Base-by-base conservation (phyloP, 805 yeast species). In the Suhomyces emberorum region DNA sequence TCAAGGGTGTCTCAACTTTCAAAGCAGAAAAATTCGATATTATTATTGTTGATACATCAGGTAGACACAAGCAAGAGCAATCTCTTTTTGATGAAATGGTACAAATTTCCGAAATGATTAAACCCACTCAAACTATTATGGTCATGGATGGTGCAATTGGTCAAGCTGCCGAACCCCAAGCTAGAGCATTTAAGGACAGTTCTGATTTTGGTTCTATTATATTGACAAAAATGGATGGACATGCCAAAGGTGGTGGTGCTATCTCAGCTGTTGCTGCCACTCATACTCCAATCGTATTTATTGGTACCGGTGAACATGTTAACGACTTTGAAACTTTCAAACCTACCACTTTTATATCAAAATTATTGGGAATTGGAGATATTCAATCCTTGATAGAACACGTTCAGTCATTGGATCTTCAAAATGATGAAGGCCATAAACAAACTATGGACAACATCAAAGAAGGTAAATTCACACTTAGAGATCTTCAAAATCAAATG, bases 181-280 rank as follows among this genome's bases (percentile, higher is more conserved):
- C 96, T 4, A 76, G 75, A 53, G 98, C 98, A 0, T 91, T 91
- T 68, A 93, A 91, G 61, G 96, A 89, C 35, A 78, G 89, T 21
- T 72, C 96, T 4, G 81, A 91, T 55, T 93, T 93, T 55, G 98
- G 98, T 51, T 88, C 97, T 17, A 91, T 91, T 45, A 83, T 91
- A 41, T 73, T 91, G 55, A 91, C 98, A 15, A 91, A 91, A 61
- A 81, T 91, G 95, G 98, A 91, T 63, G 98, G 98, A 35, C 97
- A 93, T 54, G 98, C 98, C 25, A 91, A 85, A 65, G 98, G 98
- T 60, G 98, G 98, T 66, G 98, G 98, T 71, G 98, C 98, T 20
- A 89, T 91, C 37, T 88, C 96, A 26, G 98, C 98, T 0, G 97
- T 91, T 37, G 98, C 98, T 2, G 93, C 96, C 2, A 91, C 98